These are phyloP conservation scores for Trametes villosa DNA, from an alignment of 768 basidiomycete genomes.

Conservation along the genomic window DNA sequence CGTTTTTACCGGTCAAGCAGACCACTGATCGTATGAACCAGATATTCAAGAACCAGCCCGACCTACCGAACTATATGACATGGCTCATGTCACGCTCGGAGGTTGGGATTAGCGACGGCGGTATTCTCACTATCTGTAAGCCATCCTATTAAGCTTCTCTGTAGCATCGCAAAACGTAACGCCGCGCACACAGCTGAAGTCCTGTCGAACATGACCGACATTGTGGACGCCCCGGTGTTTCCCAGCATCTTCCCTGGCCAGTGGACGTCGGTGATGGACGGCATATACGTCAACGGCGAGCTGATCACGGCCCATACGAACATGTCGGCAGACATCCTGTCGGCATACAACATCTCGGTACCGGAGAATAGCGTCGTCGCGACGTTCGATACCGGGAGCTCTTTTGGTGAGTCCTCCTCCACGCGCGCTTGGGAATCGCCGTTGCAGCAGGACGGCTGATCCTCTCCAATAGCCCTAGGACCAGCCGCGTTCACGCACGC, in stretches of 20 bases:
- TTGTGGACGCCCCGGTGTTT: slow-evolving; percentile 8
- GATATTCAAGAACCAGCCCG: slow-evolving; percentile 13
- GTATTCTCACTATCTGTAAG: slow-evolving; percentile 19
- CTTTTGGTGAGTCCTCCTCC: neutral
- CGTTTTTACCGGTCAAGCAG: too few species aligned
- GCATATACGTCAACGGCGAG: slow-evolving; percentile 1
- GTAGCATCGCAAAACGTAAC: too few species aligned
- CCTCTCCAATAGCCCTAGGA: neutral
- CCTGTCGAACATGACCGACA: slow-evolving; percentile 7
- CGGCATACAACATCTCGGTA: neutral
- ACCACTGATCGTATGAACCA: too few species aligned
- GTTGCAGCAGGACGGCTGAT: too few species aligned
- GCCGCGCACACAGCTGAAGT: slow-evolving; percentile 13
- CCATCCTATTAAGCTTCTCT: too few species aligned
- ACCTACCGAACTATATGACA: slow-evolving; percentile 12
- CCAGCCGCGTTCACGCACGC: neutral
- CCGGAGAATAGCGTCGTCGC: neutral
- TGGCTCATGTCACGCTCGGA: slow-evolving; percentile 16
- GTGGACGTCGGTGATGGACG: neutral
- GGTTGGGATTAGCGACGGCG: slow-evolving; percentile 10
- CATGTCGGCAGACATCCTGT: neutral
- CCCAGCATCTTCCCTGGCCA: neutral
- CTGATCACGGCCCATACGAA: neutral
- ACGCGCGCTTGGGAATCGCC: neutral
- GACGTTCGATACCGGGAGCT: neutral